Base-by-base conservation (phyloP, 805 yeast species). In the Aciculoconidium aculeatum region DNA sequence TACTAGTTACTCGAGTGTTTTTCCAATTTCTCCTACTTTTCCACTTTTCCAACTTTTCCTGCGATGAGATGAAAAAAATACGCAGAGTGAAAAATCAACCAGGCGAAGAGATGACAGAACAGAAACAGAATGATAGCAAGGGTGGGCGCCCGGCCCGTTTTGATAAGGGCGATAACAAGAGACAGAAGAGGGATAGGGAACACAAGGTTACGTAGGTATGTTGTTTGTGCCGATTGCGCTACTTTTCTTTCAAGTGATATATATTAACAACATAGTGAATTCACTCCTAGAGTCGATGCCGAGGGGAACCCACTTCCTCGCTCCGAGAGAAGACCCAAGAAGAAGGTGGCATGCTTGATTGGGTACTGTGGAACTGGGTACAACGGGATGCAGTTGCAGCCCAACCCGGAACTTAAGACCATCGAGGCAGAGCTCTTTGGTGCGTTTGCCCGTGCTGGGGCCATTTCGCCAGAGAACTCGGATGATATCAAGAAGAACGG, bases 331-430 rank as follows among this genome's bases (percentile, higher is more conserved):
- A 73, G 70, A 39, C 95, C 97, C 13, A 88, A 88, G 67, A 73
- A 76, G 45, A 88, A 88, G 51, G 95, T 86, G 13, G 96, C 95
- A 0, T 76, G 82, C 46, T 68, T 85, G 76, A 67, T 88, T 41
- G 96, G 97, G 4, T 88, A 88, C 61, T 88, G 96, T 53, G 97
- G 97, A 23, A 79, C 95, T 1, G 96, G 96, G 0, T 88, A 88
- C 58, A 92, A 84, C 54, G 97, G 97, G 6, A 85, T 88, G 95
- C 97, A 88, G 57, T 62, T 80, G 40, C 69, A 64, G 34, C 58
- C 58, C 33, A 88, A 87, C 51, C 94, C 95, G 2, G 94, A 88
- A 11, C 75, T 75, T 23, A 77, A 77, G 51, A 88, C 97, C 12
- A 88, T 88, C 41, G 97, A 88, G 58, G 92, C 88, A 9, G 96